Evolutionary conservation across 2,329 filamentous ascomycete species (phyloP), one percentile per base, ranked within the genome.

Genomic region (Raffaelea deltoideospora): DNA sequence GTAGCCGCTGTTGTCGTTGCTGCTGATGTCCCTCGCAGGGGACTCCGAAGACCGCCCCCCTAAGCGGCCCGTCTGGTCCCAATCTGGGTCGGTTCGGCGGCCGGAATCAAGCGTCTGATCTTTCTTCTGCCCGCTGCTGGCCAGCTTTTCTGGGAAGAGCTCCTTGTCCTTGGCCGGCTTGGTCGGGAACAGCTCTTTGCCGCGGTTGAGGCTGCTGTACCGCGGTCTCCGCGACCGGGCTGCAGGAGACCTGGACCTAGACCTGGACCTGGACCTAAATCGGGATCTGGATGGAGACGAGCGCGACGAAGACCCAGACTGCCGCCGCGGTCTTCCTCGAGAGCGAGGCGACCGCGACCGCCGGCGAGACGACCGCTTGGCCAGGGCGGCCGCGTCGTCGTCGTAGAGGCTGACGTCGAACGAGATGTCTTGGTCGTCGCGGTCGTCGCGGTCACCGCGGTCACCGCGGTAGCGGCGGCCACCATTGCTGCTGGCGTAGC

Each of bases 351-450:
- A 41, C 27, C 62, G 44, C 26, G 42, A 46, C 19, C 45, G 38
- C 28, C 42, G 36, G 21, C 45, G 43, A 24, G 50, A 22, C 14
- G 33, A 39, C 10, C 53, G 58, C 18, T 39, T 47, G 7, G 62
- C 50, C 26, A 53, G 57, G 14, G 57, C 48, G 15, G 51, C 50
- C 28, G 58, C 58, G 41, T 72, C 63, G 34, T 69, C 67, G 27
- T 60, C 53, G 34, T 84, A 85, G 58, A 86, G 72, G 43, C 67
- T 75, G 32, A 71, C 80, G 48, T 81, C 75, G 47, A 85, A 88
- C 0, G 61, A 57, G 37, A 45, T 43, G 41, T 65, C 33, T 59
- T 55, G n/a, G 31, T 59, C 58, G 44, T 63, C 61, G 17, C 59
- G 55, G 18, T 53, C 48, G 39, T 53, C 50, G 22, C 68, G 47